A percentile compares a stretch with the other conserved stretches of the same genome.
These are phyloP conservation scores for Prunus padus DNA, from an alignment of 306 rosid genomes.

Conservation along the genomic window DNA sequence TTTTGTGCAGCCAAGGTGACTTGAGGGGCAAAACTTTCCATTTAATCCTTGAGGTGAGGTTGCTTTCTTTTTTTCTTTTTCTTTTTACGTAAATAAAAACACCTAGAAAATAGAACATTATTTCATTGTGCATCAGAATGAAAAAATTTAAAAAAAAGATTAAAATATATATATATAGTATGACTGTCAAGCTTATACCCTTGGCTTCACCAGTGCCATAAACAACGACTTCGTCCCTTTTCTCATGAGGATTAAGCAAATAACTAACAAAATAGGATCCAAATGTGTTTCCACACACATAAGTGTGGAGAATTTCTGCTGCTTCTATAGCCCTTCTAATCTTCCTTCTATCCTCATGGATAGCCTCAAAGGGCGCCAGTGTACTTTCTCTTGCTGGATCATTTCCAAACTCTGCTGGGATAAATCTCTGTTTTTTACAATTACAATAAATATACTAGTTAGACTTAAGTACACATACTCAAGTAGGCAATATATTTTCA, in stretches of 20 bases:
- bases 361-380: conserved; percentile 37
- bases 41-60: too few relatives aligned
- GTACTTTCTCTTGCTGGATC: conserved; percentile 37
- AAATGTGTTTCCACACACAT: conserved; percentile 35
- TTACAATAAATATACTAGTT: too few relatives aligned
- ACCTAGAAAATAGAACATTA: too few relatives aligned
- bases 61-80: too few relatives aligned
- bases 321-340: conserved; percentile 50
- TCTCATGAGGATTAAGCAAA: conserved; percentile 36
- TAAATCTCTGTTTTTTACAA: conserved; percentile 36
- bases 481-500: too few relatives aligned
- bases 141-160: too few relatives aligned
- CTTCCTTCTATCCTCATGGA: conserved; percentile 39
- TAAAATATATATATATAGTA: too few relatives aligned
- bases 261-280: conserved; percentile 35
- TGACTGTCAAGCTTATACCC: conserved; percentile 13
- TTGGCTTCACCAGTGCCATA: conserved; percentile 43
- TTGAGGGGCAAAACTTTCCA: too few relatives aligned
- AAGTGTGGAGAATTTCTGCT: conserved; percentile 41
- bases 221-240: conserved; percentile 22
- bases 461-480: too few relatives aligned
- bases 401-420: conserved; percentile 45
- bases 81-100: too few relatives aligned
- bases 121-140: too few relatives aligned
- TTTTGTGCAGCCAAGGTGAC: too few relatives aligned